Conservation (phyloP, 495 filamentous ascomycete species). For the Penicillium lividum region DNA sequence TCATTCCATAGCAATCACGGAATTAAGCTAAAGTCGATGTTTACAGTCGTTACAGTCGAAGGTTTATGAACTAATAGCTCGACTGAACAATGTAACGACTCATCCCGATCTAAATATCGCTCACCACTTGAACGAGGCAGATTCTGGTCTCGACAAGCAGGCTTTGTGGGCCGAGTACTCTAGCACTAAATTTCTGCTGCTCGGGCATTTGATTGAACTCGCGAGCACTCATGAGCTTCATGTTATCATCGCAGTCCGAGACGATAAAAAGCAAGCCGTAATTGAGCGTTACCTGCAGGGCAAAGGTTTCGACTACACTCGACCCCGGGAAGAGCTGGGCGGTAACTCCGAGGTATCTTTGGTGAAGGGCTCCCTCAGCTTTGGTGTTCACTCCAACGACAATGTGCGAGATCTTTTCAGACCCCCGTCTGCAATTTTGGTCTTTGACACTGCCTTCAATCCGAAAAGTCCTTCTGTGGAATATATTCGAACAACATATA, state of each 20-base stretch:
- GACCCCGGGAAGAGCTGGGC: conserved; percentile 43
- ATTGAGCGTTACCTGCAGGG: conserved; percentile 55
- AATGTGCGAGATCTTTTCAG: conserved; percentile 40
- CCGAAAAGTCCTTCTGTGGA: conserved; percentile 41
- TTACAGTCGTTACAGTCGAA: conserved; percentile 27
- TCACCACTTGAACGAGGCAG: conserved; percentile 36
- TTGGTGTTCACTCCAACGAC: conserved; percentile 51
- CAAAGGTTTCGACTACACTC: conserved; percentile 45
- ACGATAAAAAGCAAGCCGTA: conserved; percentile 46
- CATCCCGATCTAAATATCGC: conserved; percentile 57
- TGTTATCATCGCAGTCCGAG: conserved; percentile 47
- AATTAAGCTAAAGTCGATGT: not conserved
- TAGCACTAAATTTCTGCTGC: conserved; percentile 59
- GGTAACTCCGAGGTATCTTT: conserved; percentile 38
- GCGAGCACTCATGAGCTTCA: conserved; percentile 43
- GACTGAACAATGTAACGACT: conserved; percentile 49
- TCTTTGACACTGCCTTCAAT: conserved; percentile 52
- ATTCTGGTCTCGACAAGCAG: conserved; percentile 42
- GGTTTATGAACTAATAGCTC: conserved; percentile 41
- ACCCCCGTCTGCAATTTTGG: conserved; percentile 52
- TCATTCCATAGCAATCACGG: not conserved
- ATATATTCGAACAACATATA: conserved; percentile 44
- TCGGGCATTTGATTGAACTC: conserved; percentile 52
- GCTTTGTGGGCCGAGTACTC: conserved; percentile 57
- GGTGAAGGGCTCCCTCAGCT: conserved; percentile 41